Evolutionary conservation across 1,139 yeast genomes (phyloP), one percentile per base, ranked within the genome.

Genomic region (Geotrichum aggregatum): DNA sequence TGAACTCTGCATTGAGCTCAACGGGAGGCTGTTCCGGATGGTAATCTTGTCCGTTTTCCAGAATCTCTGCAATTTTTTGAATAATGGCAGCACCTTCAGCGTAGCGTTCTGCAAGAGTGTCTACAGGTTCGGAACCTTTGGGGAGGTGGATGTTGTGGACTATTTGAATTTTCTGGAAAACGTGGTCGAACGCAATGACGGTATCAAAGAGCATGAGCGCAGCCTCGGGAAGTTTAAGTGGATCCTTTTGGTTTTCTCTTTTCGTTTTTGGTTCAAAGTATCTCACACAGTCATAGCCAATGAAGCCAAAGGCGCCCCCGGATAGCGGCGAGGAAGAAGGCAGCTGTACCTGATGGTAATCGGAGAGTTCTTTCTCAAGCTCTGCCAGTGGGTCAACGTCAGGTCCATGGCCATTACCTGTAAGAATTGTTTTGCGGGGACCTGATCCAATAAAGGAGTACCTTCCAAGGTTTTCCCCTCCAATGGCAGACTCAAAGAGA

Each of bases 241-340:
- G 83, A 67, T 92, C 98, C 62, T 84, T 80, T 63, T 91, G 74
- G 2, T 72, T 74, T 1, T 70, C 71, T 60, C 88, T 79, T 55
- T 76, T 76, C 1, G 98, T 91, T 63, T 78, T 84, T 54, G 98
- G 98, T 70, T 92, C 98, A 63, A 92, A 92, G 69, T 92, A 92
- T 65, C 88, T 86, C 65, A 92, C 85, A 73, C 99, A 92, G 68
- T 94, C 99, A 64, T 92, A 92, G 0, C 97, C 87, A 46, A 92
- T 82, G 66, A 89, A 92, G 0, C 98, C 98, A 49, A 92, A 78
- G 8, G 98, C 98, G 58, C 98, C 99, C 52, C 99, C 98, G 63
- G 92, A 83, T 54, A 91, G 75, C 58, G 79, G 79, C 8, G 97
- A 97, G 11, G 58, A 47, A 31, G 63, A 59, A 2, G 67, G 63